Conservation (phyloP, 176 grass and related monocot species). For the Oryza brachyantha region DNA sequence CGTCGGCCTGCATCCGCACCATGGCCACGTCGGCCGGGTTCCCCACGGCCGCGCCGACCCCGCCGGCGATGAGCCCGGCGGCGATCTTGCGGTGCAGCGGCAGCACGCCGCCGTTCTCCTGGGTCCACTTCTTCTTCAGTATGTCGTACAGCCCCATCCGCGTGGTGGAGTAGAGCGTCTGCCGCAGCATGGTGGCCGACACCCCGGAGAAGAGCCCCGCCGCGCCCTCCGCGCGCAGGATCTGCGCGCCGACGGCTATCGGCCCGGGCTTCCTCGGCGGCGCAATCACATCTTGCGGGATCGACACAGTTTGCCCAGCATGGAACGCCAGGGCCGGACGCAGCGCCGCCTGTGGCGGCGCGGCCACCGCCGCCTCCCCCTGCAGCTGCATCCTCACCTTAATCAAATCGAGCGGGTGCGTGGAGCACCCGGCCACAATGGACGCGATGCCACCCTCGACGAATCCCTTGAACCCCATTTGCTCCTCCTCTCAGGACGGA, state of each 20-base stretch:
- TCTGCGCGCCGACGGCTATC: conserved; percentile 68
- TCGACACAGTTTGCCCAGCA: conserved; percentile 18
- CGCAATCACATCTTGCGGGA: conserved; percentile 37
- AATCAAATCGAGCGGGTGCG: conserved; percentile 89
- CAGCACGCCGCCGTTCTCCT: conserved; percentile 47
- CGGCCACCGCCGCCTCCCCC: conserved; percentile 36
- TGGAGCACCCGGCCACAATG: conserved; percentile 86
- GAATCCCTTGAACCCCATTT: conserved; percentile 80
- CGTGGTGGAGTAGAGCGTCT: conserved; percentile 95
- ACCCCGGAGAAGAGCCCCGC: conserved; percentile 74
- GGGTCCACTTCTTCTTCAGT: conserved; percentile 71
- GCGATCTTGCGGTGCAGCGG: conserved; percentile 71
- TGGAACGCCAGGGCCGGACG: conserved; percentile 73
- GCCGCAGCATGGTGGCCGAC: conserved; percentile 79
- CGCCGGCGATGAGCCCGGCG: conserved; percentile 72
- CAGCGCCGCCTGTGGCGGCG: conserved; percentile 21
- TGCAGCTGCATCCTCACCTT: conserved; percentile 99
- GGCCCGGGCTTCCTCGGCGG: conserved; percentile 56
- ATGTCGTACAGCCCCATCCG: conserved; percentile 95
- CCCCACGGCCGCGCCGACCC: conserved; percentile 74
- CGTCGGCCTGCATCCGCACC: conserved; percentile 98
- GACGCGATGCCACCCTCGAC: conserved; percentile 91
- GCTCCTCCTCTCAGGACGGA: not conserved
- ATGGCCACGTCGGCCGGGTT: conserved; percentile 95
- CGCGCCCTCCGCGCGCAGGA: conserved; percentile 78